Base-by-base conservation (phyloP, 2,329 filamentous ascomycete genomes). In the Cytospora paraplurivora region DNA sequence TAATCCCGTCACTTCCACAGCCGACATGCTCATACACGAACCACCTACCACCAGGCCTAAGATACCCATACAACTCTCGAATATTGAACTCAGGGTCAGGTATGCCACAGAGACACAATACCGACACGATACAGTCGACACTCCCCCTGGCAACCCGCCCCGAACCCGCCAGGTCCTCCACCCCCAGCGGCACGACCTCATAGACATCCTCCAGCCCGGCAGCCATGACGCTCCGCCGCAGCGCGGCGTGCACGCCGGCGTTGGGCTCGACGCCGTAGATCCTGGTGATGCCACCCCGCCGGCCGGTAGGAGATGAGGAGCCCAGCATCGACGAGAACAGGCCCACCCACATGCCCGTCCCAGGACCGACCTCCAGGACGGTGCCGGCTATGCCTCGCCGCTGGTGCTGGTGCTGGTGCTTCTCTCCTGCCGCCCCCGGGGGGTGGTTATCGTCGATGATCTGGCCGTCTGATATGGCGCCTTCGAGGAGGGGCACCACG, bases 231-330 rank as follows among this genome's bases (percentile, higher is more conserved):
- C 79, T 79, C 47, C 72, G 70, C 1, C 76, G 73, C 58, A 90
- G 75, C 6, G 73, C 72, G 0, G 71, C 71, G 67, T 87, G 83
- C 60, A 84, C 82, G 41, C 77, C 79, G 0, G 71, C 61, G 71
- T 88, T 89, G 3, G 88, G 88, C 74, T 90, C 88, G 5, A 90
- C 80, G 61, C 87, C 88, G 68, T 85, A 88, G 51, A 90, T 76
- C 37, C 77, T 79, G 37, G 74, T 78, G 61, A 84, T 70, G 1
- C 52, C 57, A 4, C 27, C 27, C 27, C 27, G 27, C 27, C 27
- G 27, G 27, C 17, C 50, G 57, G 33, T 41, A 35, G 38, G 67
- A 56, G 12, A 66, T 62, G 4, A 62, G 50, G 63, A 56, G 61
- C n/a, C n/a, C 59, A 61, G 52, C 32, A 35, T 61, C 2, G 65